Evolutionary conservation across 1,284 basidiomycete genomes (phyloP).

Genomic region (Leccinum laetum): DNA sequence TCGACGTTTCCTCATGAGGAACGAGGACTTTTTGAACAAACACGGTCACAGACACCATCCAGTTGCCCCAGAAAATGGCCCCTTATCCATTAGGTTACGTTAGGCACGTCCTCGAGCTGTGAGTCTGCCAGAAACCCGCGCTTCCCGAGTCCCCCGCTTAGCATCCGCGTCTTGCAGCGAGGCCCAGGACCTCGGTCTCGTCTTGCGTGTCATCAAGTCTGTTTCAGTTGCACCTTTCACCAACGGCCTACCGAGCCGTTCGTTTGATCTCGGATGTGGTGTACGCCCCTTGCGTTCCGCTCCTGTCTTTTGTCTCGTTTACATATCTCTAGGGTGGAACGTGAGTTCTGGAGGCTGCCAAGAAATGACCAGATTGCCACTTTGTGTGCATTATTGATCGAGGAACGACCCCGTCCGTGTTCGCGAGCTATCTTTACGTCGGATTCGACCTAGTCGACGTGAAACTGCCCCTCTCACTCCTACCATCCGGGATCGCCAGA

Average conservation of each 20-base stretch:
- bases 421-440: constrained; percentile 43
- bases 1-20: constrained; percentile 32
- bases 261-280: constrained; percentile 71
- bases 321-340: constrained; percentile 51
- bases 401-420: not conserved
- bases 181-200: constrained; percentile 55
- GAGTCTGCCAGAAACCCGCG: constrained; percentile 27
- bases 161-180: constrained; percentile 40
- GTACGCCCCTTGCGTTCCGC: constrained; percentile 38
- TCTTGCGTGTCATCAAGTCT: constrained; percentile 47
- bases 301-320: not conserved
- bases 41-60: constrained; percentile 64
- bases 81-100: constrained; percentile 70
- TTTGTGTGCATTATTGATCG: constrained; percentile 49
- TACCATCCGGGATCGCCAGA: constrained; percentile 49
- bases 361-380: constrained; percentile 62
- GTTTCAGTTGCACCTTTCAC: constrained; percentile 58
- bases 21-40: constrained; percentile 59
- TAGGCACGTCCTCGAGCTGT: constrained; percentile 64
- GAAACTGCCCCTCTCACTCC: constrained; percentile 54
- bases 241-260: constrained; percentile 44
- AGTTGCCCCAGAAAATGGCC: constrained; percentile 67
- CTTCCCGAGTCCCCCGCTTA: constrained; percentile 7
- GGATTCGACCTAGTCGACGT: constrained; percentile 76
- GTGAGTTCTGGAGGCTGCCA: constrained; percentile 74